Base-by-base conservation (phyloP, 805 yeast species). In the Tanozyma kutaoensis region DNA sequence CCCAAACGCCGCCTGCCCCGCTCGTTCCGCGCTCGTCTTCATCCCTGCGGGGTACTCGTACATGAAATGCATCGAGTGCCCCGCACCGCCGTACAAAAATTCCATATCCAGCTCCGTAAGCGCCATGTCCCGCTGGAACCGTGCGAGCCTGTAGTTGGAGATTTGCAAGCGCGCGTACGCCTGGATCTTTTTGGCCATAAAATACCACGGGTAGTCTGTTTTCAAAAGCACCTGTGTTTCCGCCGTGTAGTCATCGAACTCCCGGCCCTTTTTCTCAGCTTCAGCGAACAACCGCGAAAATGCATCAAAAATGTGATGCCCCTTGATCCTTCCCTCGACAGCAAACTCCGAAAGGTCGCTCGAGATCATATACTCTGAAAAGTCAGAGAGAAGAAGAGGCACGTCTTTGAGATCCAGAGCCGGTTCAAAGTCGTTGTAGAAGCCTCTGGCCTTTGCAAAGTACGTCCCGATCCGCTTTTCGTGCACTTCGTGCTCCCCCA, bases 141-240 rank as follows among this genome's bases (percentile, higher is more conserved):
- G 58, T n/a, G 64, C 55, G 16, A 73, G 42, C 38, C 66, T 69
- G 28, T 56, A 52, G 36, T 76, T 75, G 5, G 69, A 51, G 16
- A 67, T 45, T 30, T 75, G 67, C 30, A 76, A 56, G 29, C 66
- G 64, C 11, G 76, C 64, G 27, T 72, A 75, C 4, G 73, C 57
- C 27, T 55, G 62, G 20, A 80, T 42, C 47, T 82, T 82, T 36
- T 60, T 66, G 36, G 59, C 64, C 28, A 65, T 52, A 35, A 65
- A 58, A 55, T 76, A 82, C 85, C 94, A 78, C 1, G 95, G 85
- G 39, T 68, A 77, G 39, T 82, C 96, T 23, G 62, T 53, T 1
- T 61, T 49, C 29, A 74, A 67, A 19, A 65, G 59, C 2, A 52
- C 49, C 35, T 70, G 72, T 15, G 81, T 55, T 2, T 56, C 45